phyloP scores from a whole-genome alignment of 2,329 filamentous ascomycete genomes.

The Tetracladium maxilliforme region DNA sequence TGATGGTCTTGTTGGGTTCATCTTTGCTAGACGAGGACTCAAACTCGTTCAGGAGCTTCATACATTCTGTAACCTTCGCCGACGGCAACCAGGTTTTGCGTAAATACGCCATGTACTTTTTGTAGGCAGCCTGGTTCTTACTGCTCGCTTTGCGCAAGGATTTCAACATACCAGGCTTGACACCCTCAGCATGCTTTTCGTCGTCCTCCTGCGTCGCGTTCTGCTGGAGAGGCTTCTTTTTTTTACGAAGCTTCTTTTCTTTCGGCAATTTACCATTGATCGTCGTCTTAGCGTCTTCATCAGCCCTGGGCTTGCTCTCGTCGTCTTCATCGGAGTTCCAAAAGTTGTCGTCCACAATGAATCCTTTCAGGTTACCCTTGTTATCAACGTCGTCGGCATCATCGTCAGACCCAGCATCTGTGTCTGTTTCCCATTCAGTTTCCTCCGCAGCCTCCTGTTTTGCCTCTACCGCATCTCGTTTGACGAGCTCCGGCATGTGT shows the following conservation, averaged over 20 bases:
- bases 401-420: conserved; percentile 22
- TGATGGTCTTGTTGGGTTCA: conserved; percentile 58
- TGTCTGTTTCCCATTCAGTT: conserved; percentile 16
- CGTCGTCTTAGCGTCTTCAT: conserved; percentile 7
- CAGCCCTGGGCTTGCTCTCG: conserved; percentile 4
- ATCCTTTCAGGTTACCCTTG: conserved; percentile 30
- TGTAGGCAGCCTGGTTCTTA: too few species aligned
- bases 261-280: conserved; percentile 7
- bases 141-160: too few species aligned
- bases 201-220: conserved; percentile 58
- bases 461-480: conserved; percentile 5
- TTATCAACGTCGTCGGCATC: conserved; percentile 17
- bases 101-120: conserved; percentile 7
- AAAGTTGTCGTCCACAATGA: conserved; percentile 36
- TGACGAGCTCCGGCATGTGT: conserved; percentile 39
- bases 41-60: conserved; percentile 41
- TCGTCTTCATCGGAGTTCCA: conserved; percentile 13
- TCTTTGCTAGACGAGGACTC: too few species aligned
- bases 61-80: conserved; percentile 56
- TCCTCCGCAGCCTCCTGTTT: conserved; percentile 10
- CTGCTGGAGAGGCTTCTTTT: conserved; percentile 31
- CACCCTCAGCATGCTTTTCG: conserved; percentile 42
- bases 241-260: conserved; percentile 11
- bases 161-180: conserved; percentile 2
- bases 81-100: conserved; percentile 50